Conservation (phyloP, 257 asterid species). For the Forsythia viridissima region DNA sequence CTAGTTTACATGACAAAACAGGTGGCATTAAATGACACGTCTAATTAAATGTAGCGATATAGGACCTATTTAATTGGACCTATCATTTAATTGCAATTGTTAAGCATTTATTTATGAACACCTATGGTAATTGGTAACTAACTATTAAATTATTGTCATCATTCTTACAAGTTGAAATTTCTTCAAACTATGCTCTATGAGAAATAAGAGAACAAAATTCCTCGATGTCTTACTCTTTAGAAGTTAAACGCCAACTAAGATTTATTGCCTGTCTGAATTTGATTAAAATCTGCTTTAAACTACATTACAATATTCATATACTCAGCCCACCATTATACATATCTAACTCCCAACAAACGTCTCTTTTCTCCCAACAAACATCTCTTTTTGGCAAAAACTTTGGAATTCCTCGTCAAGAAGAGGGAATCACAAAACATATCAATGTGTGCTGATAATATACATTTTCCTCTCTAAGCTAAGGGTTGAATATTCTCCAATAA, state of each 20-base stretch:
- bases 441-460: too few species aligned
- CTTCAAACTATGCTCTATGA: background rate
- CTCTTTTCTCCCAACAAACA: too few species aligned
- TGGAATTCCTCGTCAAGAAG: background rate
- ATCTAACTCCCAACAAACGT: too few species aligned
- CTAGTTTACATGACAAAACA: too few species aligned
- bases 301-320: too few species aligned
- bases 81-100: background rate
- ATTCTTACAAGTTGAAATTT: background rate
- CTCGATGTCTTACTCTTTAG: background rate
- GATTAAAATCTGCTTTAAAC: too few species aligned
- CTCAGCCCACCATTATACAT: too few species aligned
- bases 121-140: background rate
- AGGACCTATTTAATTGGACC: too few species aligned
- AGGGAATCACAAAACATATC: background rate
- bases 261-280: background rate
- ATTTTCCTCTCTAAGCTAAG: background rate
- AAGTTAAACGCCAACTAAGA: background rate
- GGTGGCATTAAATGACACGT: too few species aligned
- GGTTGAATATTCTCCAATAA: too few species aligned
- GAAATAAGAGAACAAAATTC: background rate
- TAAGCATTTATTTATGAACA: slow-evolving; percentile 5
- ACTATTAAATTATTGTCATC: background rate
- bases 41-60: too few species aligned
- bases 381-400: too few species aligned